Evolutionary conservation across 345 rosid species (phyloP), one percentile per base, ranked within the genome.

Genomic region (thale cress (Arabidopsis thaliana)): DNA sequence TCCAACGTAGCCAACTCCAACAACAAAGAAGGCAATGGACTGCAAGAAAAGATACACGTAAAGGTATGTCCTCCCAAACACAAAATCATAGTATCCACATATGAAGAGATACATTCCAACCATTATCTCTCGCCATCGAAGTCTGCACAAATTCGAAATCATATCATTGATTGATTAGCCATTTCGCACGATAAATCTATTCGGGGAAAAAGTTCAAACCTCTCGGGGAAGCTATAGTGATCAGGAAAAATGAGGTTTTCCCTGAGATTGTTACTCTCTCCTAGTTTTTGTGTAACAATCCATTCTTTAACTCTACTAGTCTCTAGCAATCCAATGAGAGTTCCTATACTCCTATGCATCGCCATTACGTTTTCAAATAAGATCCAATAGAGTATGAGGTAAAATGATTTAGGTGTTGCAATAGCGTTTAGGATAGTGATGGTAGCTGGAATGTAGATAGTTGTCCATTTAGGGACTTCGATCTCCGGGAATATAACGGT

Each of bases 351-450:
- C 36, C 98, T 74, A 69, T 93, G 98, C 75, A 93, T 79, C 0
- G 96, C 89, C 96, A 93, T 89, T n/a, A 91, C 98, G 46, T 91
- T 93, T 83, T 93, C 97, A 25, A 93, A 93, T 1, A 91, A 84
- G 68, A 93, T 88, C 97, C 98, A 93, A 80, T 84, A 78, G 0
- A 73, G 32, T 60, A 78, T 61, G 1, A 79, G 79, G 67, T 77
- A 53, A 59, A n/a, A 55, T 32, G 51, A 91, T 94, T 96, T 93
- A 24, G 96, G 98, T 34, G 97, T 94, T 65, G 96, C 93, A 0
- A 94, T 91, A 0, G 97, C 87, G 49, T 94, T 89, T 9, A 94
- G 88, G 45, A 87, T 61, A 13, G 98, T 94, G 40, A 94, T 85
- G 55, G 83, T 80, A 0, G 91, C 84, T 77, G 98, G 98, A 64